Conservation (phyloP, 2,329 filamentous ascomycete genomes). For the Pseudopithomyces maydicus region DNA sequence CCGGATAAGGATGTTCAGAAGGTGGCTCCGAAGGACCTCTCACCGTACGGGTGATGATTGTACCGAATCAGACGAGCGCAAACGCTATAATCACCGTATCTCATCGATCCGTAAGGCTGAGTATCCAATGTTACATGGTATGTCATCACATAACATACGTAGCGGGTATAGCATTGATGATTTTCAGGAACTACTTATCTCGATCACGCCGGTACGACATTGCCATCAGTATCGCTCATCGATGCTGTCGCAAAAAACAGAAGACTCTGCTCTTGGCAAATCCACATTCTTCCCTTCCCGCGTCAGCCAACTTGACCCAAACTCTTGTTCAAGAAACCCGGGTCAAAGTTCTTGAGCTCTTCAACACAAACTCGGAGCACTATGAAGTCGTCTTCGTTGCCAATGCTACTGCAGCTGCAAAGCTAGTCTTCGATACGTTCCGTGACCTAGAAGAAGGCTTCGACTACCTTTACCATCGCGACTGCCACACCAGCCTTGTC, state of each 20-base stretch:
- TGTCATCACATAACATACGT: background rate
- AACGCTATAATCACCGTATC: conserved; percentile 1
- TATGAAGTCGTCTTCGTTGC: conserved; percentile 93
- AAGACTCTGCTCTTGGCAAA: conserved; percentile 67
- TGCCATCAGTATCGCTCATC: conserved; percentile 59
- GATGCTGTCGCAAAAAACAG: conserved; percentile 62
- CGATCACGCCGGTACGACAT: conserved; percentile 59
- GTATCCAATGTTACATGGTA: conserved; percentile 35
- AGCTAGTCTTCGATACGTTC: conserved; percentile 80
- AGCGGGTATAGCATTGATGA: background rate
- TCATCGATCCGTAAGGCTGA: conserved; percentile 19
- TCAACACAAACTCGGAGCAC: conserved; percentile 76
- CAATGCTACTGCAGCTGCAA: conserved; percentile 89
- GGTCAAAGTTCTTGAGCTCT: conserved; percentile 65
- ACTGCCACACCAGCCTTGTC: conserved; percentile 84
- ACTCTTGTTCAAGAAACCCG: conserved; percentile 59
- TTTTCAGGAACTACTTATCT: conserved; percentile 52
- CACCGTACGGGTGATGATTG: background rate
- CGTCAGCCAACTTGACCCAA: conserved; percentile 62
- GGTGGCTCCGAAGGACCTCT: background rate
- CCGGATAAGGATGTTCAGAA: background rate
- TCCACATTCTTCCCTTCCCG: conserved; percentile 68
- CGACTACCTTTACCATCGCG: conserved; percentile 78
- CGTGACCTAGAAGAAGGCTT: conserved; percentile 69
- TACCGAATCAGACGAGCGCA: background rate